Evolutionary conservation across 176 grass and related monocot species (phyloP).

Genomic region (Juncus inflexus): DNA sequence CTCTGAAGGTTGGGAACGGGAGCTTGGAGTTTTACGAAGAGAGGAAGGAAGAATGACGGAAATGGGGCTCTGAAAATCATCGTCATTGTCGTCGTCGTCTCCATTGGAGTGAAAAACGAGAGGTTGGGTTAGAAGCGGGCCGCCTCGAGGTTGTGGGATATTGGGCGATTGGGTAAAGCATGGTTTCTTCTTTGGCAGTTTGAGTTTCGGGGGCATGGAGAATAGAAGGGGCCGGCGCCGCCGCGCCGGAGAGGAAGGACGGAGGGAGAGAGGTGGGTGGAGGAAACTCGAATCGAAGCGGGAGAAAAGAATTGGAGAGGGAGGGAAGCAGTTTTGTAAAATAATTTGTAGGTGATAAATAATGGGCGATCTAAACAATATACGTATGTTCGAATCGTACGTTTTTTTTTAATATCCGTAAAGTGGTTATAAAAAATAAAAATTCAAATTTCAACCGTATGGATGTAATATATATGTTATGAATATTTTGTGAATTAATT

Average conservation of each 20-base stretch:
- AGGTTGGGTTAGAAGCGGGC: background rate
- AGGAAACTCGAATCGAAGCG: constrained; percentile 27
- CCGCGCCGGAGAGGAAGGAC: background rate
- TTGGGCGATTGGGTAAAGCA: background rate
- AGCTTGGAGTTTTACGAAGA: constrained; percentile 14
- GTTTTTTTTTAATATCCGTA: no score
- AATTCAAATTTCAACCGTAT: no score
- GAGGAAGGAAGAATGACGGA: constrained; percentile 22
- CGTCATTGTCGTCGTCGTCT: constrained; percentile 35
- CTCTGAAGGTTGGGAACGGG: constrained; percentile 32
- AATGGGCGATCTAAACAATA: no score
- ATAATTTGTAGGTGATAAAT: no score
- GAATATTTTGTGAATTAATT: no score
- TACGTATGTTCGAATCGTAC: no score
- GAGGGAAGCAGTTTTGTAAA: no score
- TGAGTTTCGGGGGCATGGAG: constrained; percentile 34
- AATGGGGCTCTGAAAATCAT: constrained; percentile 61
- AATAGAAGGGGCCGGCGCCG: background rate
- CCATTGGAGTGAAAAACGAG: constrained; percentile 1
- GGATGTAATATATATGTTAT: no score
- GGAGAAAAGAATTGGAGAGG: background rate
- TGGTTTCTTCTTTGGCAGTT: constrained; percentile 27
- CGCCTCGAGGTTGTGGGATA: background rate
- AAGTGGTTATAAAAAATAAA: no score
- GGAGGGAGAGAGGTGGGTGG: background rate